Conservation (phyloP, 1,139 yeast species). For the Taphrina flavorubra region DNA sequence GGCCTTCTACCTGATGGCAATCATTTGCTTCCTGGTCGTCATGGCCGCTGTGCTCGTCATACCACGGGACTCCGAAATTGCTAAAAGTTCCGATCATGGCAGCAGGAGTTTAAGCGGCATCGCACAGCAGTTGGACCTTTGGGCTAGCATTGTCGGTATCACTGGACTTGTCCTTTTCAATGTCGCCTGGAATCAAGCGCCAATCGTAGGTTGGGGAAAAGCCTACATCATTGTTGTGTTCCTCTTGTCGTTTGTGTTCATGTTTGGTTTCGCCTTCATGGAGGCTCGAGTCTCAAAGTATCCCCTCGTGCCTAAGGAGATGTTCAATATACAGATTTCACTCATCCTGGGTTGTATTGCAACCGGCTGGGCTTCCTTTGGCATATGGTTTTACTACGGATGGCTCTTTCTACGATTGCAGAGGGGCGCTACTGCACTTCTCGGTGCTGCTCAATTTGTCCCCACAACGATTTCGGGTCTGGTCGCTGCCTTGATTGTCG, state of each 20-base stretch:
- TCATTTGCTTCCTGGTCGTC: constrained; percentile 15
- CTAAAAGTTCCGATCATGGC: neutral
- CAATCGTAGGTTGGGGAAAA: constrained; percentile 20
- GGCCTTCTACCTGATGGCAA: constrained; percentile 23
- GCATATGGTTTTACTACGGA: constrained; percentile 32
- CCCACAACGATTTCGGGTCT: constrained; percentile 57
- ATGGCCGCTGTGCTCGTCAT: constrained; percentile 12
- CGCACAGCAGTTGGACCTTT: constrained; percentile 12
- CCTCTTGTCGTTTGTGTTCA: constrained; percentile 13
- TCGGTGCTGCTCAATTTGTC: constrained; percentile 54
- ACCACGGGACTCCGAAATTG: constrained; percentile 16
- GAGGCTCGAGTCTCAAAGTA: constrained; percentile 13
- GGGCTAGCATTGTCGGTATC: constrained; percentile 22
- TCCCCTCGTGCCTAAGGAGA: constrained; percentile 34
- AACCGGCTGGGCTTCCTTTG: constrained; percentile 38
- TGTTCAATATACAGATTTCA: constrained; percentile 19
- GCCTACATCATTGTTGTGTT: constrained; percentile 25
- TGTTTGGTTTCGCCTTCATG: constrained; percentile 10
- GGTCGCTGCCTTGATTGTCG: constrained; percentile 57
- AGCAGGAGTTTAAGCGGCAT: neutral
- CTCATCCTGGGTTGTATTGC: constrained; percentile 25
- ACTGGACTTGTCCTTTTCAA: constrained; percentile 31
- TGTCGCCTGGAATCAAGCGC: constrained; percentile 34
- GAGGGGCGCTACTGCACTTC: constrained; percentile 53
- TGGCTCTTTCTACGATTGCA: constrained; percentile 51